A percentile compares a stretch with the other conserved stretches of the same genome.
phyloP scores from a whole-genome alignment of 352 stramenopile species.

The Peronospora farinosa region DNA sequence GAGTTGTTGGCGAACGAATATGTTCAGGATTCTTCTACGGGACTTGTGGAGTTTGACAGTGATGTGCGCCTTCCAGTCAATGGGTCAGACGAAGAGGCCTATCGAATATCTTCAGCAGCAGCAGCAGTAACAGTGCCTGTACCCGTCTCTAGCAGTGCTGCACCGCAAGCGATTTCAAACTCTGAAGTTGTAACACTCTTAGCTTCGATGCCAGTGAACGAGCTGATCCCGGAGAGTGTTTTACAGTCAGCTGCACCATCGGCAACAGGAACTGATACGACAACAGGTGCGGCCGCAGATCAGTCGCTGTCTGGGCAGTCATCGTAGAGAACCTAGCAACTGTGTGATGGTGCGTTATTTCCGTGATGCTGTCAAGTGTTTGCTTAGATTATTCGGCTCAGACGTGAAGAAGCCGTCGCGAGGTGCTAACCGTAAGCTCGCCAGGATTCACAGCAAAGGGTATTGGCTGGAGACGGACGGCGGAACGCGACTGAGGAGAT shows the following conservation, averaged over 20 bases:
- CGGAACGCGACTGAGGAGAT: constrained; percentile 18
- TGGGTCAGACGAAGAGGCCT: constrained; percentile 21
- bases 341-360: constrained; percentile 15
- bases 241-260: constrained; percentile 20
- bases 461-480: constrained; percentile 14
- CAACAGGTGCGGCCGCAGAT: constrained; percentile 2
- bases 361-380: constrained; percentile 20
- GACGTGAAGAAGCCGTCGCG: constrained; percentile 11
- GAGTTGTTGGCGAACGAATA: constrained; percentile 15
- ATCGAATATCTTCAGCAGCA: constrained; percentile 6
- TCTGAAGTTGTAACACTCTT: constrained; percentile 6
- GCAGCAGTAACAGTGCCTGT: background rate
- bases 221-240: constrained; percentile 32
- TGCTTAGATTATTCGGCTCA: constrained; percentile 27
- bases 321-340: constrained; percentile 21
- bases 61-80: constrained; percentile 23
- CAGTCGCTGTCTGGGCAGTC: constrained; percentile 16
- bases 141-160: constrained; percentile 5
- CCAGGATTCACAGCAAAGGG: constrained; percentile 10
- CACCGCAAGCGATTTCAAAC: constrained; percentile 8
- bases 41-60: constrained; percentile 25
- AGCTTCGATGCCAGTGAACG: constrained; percentile 17
- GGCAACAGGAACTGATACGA: constrained; percentile 15
- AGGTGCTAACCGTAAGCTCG: constrained; percentile 14
- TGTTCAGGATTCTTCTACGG: constrained; percentile 12